These are phyloP conservation scores for Sanghuangporus sanghuang DNA, from an alignment of 1,284 basidiomycete species.

Conservation along the genomic window DNA sequence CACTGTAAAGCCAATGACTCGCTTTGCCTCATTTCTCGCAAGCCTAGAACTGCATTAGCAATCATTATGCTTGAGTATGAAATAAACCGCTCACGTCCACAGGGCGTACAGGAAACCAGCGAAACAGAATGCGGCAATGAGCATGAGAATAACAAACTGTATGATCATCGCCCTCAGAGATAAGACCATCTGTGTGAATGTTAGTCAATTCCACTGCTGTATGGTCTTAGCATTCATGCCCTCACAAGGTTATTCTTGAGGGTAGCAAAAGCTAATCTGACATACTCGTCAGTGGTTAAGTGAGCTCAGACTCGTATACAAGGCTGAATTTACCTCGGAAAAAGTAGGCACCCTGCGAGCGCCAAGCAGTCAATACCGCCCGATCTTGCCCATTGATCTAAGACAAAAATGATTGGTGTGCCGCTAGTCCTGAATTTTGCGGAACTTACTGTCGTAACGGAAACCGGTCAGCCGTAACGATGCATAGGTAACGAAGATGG, in stretches of 20 bases:
- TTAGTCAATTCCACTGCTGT: background rate
- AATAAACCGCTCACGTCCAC: slow-evolving; percentile 64
- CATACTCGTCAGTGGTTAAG: background rate
- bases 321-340: slow-evolving; percentile 56
- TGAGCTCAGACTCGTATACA: background rate
- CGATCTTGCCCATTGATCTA: slow-evolving; percentile 56
- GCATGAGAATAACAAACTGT: slow-evolving; percentile 76
- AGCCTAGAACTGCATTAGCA: slow-evolving; percentile 35
- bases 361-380: slow-evolving; percentile 71
- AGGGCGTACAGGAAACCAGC: slow-evolving; percentile 88
- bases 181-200: slow-evolving; percentile 50
- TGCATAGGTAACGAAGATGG: slow-evolving; percentile 73
- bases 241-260: slow-evolving; percentile 74
- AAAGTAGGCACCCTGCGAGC: slow-evolving; percentile 80
- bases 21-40: slow-evolving; percentile 54
- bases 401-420: background rate
- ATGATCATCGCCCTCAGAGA: slow-evolving; percentile 77
- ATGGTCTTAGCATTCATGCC: background rate
- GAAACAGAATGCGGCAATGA: slow-evolving; percentile 87
- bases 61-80: slow-evolving; percentile 3
- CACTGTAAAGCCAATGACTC: slow-evolving; percentile 21
- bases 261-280: slow-evolving; percentile 82
- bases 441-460: slow-evolving; percentile 49
- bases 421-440: background rate
- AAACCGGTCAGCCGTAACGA: slow-evolving; percentile 70